A percentile compares a stretch with the other conserved stretches of the same genome.
Evolutionary conservation across 1,139 yeast genomes (phyloP).

Genomic region (Lodderomyces pseudojiufengensis): DNA sequence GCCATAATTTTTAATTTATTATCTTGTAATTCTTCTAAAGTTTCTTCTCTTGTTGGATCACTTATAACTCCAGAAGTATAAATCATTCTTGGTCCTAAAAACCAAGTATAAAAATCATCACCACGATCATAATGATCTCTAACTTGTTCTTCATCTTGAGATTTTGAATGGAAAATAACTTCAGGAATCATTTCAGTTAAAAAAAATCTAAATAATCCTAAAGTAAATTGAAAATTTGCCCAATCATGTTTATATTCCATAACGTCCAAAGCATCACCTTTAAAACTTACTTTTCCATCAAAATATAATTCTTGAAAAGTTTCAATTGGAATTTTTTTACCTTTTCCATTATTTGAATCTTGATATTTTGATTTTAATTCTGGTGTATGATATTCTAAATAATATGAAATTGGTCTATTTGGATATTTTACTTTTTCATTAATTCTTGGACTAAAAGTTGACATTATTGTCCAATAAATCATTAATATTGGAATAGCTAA

Average conservation of each 20-base stretch:
- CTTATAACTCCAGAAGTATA: slow-evolving; percentile 84
- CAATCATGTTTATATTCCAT: slow-evolving; percentile 89
- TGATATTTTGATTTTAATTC: slow-evolving; percentile 68
- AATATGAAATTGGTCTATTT: slow-evolving; percentile 71
- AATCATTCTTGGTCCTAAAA: slow-evolving; percentile 91
- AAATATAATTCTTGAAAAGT: slow-evolving; percentile 88
- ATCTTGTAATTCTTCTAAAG: slow-evolving; percentile 86
- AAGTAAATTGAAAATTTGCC: slow-evolving; percentile 79
- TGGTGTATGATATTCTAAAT: slow-evolving; percentile 77
- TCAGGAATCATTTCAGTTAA: slow-evolving; percentile 90
- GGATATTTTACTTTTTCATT: slow-evolving; percentile 78
- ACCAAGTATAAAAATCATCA: slow-evolving; percentile 93
- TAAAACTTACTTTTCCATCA: slow-evolving; percentile 79
- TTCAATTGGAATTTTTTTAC: slow-evolving; percentile 83
- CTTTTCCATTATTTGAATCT: slow-evolving; percentile 51
- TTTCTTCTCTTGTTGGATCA: slow-evolving; percentile 68
- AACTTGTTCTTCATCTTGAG: slow-evolving; percentile 95
- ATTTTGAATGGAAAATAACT: slow-evolving; percentile 84
- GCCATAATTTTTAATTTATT: slow-evolving; percentile 85
- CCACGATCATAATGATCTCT: slow-evolving; percentile 96
- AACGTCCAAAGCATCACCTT: slow-evolving; percentile 82
- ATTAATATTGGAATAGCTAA: slow-evolving; percentile 66
- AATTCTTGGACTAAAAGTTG: slow-evolving; percentile 76
- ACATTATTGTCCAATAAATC: slow-evolving; percentile 78
- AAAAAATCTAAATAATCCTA: slow-evolving; percentile 75